Evolutionary conservation across 2,329 filamentous ascomycete genomes (phyloP).

Genomic region (Elsinoe batatas): DNA sequence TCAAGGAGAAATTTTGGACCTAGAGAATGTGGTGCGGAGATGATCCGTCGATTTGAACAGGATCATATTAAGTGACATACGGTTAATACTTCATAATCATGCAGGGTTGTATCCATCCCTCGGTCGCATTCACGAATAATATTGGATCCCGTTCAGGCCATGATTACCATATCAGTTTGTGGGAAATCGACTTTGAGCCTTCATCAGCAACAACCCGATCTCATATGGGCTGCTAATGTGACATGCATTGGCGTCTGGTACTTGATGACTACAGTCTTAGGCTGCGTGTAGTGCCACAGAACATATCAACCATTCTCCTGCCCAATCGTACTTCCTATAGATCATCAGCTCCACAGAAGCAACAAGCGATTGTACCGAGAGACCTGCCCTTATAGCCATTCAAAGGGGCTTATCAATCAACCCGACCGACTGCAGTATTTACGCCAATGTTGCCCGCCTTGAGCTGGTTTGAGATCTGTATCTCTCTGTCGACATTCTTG

Average conservation of each 20-base stretch:
- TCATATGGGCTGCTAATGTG: too few species aligned
- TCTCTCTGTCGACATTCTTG: conserved; percentile 25
- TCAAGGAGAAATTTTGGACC: too few species aligned
- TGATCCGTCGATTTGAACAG: too few species aligned
- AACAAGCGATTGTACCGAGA: background rate
- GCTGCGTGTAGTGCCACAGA: background rate
- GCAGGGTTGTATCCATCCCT: too few species aligned
- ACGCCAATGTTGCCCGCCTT: background rate
- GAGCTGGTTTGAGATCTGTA: conserved; percentile 21
- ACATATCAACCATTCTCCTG: background rate
- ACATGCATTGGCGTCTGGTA: background rate
- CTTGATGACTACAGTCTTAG: background rate
- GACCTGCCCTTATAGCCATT: conserved; percentile 29
- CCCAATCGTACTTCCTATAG: background rate
- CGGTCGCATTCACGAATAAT: too few species aligned
- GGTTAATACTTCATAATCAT: too few species aligned
- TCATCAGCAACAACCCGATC: too few species aligned
- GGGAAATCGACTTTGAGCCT: too few species aligned
- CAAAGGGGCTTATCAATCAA: conserved; percentile 29
- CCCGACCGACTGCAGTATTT: conserved; percentile 27
- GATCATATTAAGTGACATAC: too few species aligned
- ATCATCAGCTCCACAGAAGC: background rate
- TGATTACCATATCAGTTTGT: too few species aligned
- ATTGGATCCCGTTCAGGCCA: too few species aligned
- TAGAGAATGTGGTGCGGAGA: too few species aligned